Evolutionary conservation across 2,329 filamentous ascomycete species (phyloP).

Genomic region (Ascochyta koolunga): DNA sequence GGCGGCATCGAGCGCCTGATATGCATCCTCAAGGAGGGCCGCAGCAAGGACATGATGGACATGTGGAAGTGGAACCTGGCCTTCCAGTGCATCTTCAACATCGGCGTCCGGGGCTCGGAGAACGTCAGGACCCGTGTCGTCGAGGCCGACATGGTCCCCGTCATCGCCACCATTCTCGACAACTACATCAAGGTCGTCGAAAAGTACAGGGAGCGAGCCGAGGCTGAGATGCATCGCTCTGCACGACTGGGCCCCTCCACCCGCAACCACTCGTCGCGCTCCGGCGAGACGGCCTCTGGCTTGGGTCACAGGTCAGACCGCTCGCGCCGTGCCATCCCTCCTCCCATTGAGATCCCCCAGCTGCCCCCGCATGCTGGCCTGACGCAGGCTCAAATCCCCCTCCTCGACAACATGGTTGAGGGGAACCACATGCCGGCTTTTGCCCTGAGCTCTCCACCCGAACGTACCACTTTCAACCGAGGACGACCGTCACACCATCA

Average conservation of each 20-base stretch:
- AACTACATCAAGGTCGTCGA: conserved; percentile 98
- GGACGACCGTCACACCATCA: conserved; percentile 61
- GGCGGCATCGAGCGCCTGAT: conserved; percentile 95
- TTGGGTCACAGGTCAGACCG: conserved; percentile 50
- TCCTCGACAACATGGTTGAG: conserved; percentile 62
- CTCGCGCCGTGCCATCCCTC: conserved; percentile 76
- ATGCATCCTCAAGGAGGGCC: conserved; percentile 96
- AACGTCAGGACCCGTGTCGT: conserved; percentile 92
- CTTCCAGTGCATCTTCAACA: conserved; percentile 99
- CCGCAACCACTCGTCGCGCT: conserved; percentile 50
- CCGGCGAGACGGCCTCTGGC: conserved; percentile 41
- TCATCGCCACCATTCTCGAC: conserved; percentile 96
- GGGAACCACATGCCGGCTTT: conserved; percentile 67
- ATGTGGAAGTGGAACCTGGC: conserved; percentile 99
- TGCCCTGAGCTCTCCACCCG: conserved; percentile 72
- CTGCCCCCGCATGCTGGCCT: conserved; percentile 38
- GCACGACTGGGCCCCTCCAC: conserved; percentile 51
- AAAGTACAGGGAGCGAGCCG: conserved; percentile 83
- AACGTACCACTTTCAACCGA: conserved; percentile 68
- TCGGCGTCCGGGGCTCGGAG: conserved; percentile 94
- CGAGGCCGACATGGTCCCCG: conserved; percentile 98
- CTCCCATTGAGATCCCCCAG: conserved; percentile 80
- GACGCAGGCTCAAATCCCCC: conserved; percentile 45
- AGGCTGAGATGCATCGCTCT: conserved; percentile 74
- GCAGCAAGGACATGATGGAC: conserved; percentile 98